These are phyloP conservation scores for Pelargonium myrrhifolium DNA, from an alignment of 441 rosid genomes.

Conservation along the genomic window DNA sequence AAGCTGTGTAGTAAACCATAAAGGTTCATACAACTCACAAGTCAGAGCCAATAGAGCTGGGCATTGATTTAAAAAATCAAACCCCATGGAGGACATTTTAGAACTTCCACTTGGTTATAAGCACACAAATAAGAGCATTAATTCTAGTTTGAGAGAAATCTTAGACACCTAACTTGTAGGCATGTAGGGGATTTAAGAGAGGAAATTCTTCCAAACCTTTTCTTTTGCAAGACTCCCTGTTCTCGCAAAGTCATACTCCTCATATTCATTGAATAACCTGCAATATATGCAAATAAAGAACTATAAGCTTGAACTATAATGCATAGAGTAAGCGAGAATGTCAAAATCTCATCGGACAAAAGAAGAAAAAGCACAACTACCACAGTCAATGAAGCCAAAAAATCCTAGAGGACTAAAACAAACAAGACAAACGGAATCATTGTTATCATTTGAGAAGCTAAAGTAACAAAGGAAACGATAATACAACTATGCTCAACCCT, in stretches of 20 bases:
- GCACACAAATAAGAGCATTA: not conserved
- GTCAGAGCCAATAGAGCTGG: too few relatives aligned
- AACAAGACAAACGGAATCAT: too few relatives aligned
- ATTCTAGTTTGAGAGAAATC: not conserved
- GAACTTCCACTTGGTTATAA: not conserved
- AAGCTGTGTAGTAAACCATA: not conserved
- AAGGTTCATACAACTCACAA: not conserved
- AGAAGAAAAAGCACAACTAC: too few relatives aligned
- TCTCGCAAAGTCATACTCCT: constrained; percentile 77
- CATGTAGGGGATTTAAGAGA: not conserved
- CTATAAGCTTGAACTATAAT: not conserved
- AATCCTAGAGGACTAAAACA: too few relatives aligned
- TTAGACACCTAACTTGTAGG: not conserved
- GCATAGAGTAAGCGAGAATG: not conserved
- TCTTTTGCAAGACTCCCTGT: constrained; percentile 71
- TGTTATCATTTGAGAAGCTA: too few relatives aligned
- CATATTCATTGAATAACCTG: constrained; percentile 75
- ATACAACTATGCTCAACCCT: too few relatives aligned
- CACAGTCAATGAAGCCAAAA: too few relatives aligned
- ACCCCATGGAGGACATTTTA: not conserved
- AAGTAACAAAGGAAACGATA: too few relatives aligned
- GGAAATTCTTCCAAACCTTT: constrained; percentile 39
- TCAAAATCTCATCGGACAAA: too few relatives aligned
- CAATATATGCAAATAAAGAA: constrained; percentile 10
- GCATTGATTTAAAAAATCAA: not conserved